Evolutionary conservation across 306 rosid species (phyloP), one percentile per base, ranked within the genome.

Genomic region (Vigna unguiculata): DNA sequence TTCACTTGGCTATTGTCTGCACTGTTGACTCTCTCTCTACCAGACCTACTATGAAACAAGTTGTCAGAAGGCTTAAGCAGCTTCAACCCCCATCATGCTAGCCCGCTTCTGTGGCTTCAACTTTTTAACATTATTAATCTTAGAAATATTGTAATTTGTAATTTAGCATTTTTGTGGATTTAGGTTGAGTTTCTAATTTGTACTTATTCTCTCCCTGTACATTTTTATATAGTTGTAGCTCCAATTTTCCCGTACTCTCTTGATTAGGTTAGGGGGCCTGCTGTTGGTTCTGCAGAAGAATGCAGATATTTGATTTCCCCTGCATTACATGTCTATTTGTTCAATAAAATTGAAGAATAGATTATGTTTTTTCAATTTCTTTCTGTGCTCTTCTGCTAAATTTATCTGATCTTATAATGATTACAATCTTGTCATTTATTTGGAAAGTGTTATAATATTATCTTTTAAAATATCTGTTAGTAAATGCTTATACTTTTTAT

Each of bases 11-110:
- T 13, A 92, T 93, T 60, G 89, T 93, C 7, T 93, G 98, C 54
- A 93, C 98, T 3, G 96, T 91, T 2, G 97, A 93, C 2, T 87
- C 97, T 14, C 91, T 91, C 71, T 93, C 98, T 9, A 90, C 96
- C 1, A 87, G 98, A 83, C 98, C 98, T 10, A 85, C 98, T 2
- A 93, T 91, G 97, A 88, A 91, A 79, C 97, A 88, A 61, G 98
- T 90, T 45, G 97, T 93, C 4, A 80, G 97, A 14, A 88, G 96
- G 88, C 91, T 93, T 2, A 93, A 93, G 85, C 98, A 93, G 80
- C 92, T 93, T 83, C 92, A 93, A 79, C 97, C 98, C 15, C 96
- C 93, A 41, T 85, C 97, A 16, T 93, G 92, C 81, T 93, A 91
- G 89, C 70, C 52, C 1, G 43, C 74, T 9, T 53, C 68, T 32